Base-by-base conservation (phyloP, 768 basidiomycete genomes). In the Tricholoma bakamatsutake region DNA sequence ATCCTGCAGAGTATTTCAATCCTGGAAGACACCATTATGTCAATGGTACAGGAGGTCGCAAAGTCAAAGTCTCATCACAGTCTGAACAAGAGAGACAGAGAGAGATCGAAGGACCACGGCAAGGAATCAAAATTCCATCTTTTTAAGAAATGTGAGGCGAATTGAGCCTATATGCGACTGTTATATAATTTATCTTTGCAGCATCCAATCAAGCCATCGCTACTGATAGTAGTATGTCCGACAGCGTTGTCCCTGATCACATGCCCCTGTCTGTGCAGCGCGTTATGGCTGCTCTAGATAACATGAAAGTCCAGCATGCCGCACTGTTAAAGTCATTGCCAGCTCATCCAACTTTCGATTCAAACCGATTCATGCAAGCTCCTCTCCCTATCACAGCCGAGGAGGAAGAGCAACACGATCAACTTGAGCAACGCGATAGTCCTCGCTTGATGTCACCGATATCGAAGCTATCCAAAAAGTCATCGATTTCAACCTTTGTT, bases 251-350 rank as follows among this genome's bases (percentile, higher is more conserved):
- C 42, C 27, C 43, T 24, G 61, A 66, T n/a, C 53, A 56, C 40
- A 39, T 59, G 37, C 59, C 57, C 17, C 52, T 61, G 5, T 62
- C 67, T 24, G 62, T 77, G 39, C 76, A 80, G 58, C 79, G 77
- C 33, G 67, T 84, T 17, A 71, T 77, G 47, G 64, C 68, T 4
- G 74, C 77, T 1, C 67, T 90, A 21, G 75, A 79, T 33, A 68
- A 73, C 8, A 76, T 90, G 56, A 87, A 82, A 69, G 64, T 75
- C 9, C 85, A 89, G 56, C 84, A 89, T 62, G 66, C 72, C 35
- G 67, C 76, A 3, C 71, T 89, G 18, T 58, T 77, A 42, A 72
- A 77, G 59, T 73, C 75, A 3, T 65, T 81, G 42, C 69, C 75
- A 54, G 61, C 66, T 6, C 55, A 68, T 53, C 15, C 28, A 53